A percentile compares a stretch with the other conserved stretches of the same genome.
phyloP scores from a whole-genome alignment of 805 yeast genomes.

The Nakazawaea wyomingensis region DNA sequence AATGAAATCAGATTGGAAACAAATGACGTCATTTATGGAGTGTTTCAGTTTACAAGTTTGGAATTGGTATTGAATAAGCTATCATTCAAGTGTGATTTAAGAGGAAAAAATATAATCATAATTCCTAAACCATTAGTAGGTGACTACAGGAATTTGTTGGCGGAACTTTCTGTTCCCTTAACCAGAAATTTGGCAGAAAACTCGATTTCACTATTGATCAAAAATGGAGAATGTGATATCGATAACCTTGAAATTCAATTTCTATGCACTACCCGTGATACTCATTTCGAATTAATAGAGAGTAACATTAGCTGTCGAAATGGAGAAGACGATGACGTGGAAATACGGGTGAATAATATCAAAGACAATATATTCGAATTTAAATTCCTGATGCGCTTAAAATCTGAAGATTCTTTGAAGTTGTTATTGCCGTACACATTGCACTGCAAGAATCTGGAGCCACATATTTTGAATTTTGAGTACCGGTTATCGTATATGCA shows the following conservation, averaged over 20 bases:
- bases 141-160: neutral
- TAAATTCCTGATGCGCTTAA: constrained; percentile 16
- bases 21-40: neutral
- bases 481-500: constrained; percentile 20
- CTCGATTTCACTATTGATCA: neutral
- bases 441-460: constrained; percentile 7
- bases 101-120: neutral
- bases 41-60: neutral
- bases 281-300: neutral
- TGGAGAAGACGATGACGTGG: neutral
- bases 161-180: neutral
- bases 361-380: neutral
- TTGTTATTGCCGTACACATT: constrained; percentile 10
- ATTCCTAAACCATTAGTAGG: neutral
- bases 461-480: constrained; percentile 17
- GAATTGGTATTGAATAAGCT: neutral
- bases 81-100: neutral
- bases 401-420: constrained; percentile 4
- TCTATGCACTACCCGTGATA: neutral
- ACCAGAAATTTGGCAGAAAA: constrained; percentile 1
- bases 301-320: neutral
- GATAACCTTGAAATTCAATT: neutral
- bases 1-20: constrained; percentile 12
- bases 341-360: neutral
- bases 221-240: neutral